Evolutionary conservation across 192 early-diverging fungal genomes (phyloP).

Genomic region (Dissophora globulifera): DNA sequence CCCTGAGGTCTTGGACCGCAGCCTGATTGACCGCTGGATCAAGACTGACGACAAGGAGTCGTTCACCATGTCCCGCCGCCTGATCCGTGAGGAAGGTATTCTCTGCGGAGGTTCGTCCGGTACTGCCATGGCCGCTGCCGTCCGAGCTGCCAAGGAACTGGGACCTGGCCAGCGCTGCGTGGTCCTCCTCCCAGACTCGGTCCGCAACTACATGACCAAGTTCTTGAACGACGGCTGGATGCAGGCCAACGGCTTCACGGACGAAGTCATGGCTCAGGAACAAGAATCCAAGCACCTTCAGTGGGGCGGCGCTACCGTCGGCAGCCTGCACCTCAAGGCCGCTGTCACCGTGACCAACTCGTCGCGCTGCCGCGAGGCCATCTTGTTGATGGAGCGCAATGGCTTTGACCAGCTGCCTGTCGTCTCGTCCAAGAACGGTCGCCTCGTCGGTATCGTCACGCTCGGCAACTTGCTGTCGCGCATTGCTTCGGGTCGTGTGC

Average conservation of each 20-base stretch:
- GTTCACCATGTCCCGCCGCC: conserved; percentile 93
- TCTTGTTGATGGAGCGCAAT: conserved; percentile 86
- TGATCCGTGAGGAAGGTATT: conserved; percentile 97
- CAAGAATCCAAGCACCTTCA: conserved; percentile 73
- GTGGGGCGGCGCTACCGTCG: conserved; percentile 85
- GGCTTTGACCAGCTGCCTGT: conserved; percentile 98
- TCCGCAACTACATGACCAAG: conserved; percentile 99
- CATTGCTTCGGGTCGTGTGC: conserved; percentile 76
- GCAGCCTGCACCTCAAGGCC: conserved; percentile 81
- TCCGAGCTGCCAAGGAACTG: conserved; percentile 85
- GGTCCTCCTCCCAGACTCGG: conserved; percentile 96
- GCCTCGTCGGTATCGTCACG: conserved; percentile 87
- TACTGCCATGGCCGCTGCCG: conserved; percentile 86
- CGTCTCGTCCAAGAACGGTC: conserved; percentile 61
- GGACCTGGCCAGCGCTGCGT: conserved; percentile 91
- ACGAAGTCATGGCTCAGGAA: conserved; percentile 75
- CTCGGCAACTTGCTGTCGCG: conserved; percentile 88
- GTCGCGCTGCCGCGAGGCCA: conserved; percentile 81
- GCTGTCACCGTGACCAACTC: conserved; percentile 88
- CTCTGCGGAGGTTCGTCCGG: conserved; percentile 97
- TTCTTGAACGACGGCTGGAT: conserved; percentile 99
- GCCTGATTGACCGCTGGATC: conserved; percentile 92
- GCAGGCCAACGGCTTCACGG: conserved; percentile 88
- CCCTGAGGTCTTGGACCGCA: conserved; percentile 89
- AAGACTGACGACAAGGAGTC: conserved; percentile 97